Base-by-base conservation (phyloP, 176 grass and related monocot species). In the Juncus effusus region DNA sequence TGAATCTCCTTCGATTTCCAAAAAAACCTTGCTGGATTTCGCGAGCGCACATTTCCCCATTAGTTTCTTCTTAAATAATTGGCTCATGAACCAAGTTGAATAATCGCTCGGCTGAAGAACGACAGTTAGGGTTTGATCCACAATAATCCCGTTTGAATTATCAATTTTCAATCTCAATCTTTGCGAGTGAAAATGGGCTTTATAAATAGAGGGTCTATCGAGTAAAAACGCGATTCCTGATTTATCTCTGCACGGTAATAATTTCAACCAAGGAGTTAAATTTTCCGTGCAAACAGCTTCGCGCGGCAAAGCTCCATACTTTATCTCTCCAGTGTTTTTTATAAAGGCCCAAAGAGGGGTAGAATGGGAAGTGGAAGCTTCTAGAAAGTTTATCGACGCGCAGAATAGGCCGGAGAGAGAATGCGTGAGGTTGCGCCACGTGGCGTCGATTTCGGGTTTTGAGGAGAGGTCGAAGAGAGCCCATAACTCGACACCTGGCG, bases 281-380 rank as follows among this genome's bases (percentile, higher is more conserved):
- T 99, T 99, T 67, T 99, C 88, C 13, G 94, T 99, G 72, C 94
- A 99, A 11, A 92, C 82, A 16, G 94, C 94, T 67, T 97, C 94
- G 64, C 94, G 85, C 36, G 94, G 94, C 72, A 97, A 66, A 41
- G 94, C 88, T 36, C 94, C 94, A 80, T 97, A 93, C 56, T 88
- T 74, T 40, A 93, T 56, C 62, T 89, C 86, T 36, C 78, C 86
- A 77, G 78, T 60, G 67, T 89, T 97, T 16, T 63, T 44, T 39
- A 78, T 64, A 56, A 93, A 89, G 69, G 82, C 94, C 88, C 88
- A 97, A 42, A 28, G 77, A 78, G 94, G 85, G 60, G 88, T 69
- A 51, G 80, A 86, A 76, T 89, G 83, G 28, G 88, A 67, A 47
- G 88, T 97, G 58, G 88, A 89, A 52, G 88, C 86, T 59, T 93